Conservation (phyloP, 176 grass and related monocot species). For the Pontederia paniculata region DNA sequence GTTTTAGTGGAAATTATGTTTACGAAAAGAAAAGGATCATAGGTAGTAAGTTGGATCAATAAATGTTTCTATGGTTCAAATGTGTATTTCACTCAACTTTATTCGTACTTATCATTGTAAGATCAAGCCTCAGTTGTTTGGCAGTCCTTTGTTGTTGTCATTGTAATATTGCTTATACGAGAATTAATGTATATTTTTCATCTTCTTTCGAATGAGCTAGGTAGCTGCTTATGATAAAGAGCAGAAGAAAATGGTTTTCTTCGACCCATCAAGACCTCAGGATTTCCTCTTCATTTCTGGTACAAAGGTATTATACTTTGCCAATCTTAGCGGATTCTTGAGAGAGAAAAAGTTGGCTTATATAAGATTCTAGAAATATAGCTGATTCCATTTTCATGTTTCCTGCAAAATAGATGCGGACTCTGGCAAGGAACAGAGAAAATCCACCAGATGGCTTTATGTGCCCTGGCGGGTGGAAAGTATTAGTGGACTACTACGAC, state of each 20-base stretch:
- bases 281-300: conserved; percentile 97
- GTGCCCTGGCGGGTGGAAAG: conserved; percentile 96
- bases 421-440: conserved; percentile 69
- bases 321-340: not conserved
- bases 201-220: conserved; percentile 28
- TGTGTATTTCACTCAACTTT: too few species aligned
- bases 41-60: too few species aligned
- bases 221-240: conserved; percentile 88
- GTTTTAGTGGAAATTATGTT: too few species aligned
- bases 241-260: conserved; percentile 92
- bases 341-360: not conserved
- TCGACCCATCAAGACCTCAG: conserved; percentile 80
- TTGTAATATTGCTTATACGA: too few species aligned
- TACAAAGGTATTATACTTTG: conserved; percentile 58
- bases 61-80: too few species aligned
- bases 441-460: conserved; percentile 89
- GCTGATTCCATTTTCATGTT: not conserved
- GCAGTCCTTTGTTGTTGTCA: too few species aligned
- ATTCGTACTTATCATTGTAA: too few species aligned
- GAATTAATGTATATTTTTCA: too few species aligned
- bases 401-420: conserved; percentile 49
- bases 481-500: conserved; percentile 85
- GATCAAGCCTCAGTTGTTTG: too few species aligned
- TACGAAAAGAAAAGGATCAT: too few species aligned
- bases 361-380: conserved; percentile 1